Evolutionary conservation across 345 rosid species (phyloP).

Genomic region (Carallia brachiata): DNA sequence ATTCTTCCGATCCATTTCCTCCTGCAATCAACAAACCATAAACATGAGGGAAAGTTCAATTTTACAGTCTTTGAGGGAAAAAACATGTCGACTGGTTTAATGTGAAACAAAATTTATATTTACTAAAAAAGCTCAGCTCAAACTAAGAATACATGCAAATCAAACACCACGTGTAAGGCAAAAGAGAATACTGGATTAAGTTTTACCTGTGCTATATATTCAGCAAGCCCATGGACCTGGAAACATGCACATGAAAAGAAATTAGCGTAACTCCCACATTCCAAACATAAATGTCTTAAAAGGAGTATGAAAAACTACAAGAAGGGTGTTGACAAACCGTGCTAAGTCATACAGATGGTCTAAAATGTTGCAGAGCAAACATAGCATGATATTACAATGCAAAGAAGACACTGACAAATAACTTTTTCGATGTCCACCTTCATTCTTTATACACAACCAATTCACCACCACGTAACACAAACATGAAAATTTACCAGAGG

Average conservation of each 20-base stretch:
- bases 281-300: slow-evolving; percentile 4
- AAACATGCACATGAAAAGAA: slow-evolving; percentile 10
- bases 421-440: background rate
- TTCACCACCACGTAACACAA: no score
- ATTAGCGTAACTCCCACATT: slow-evolving; percentile 29
- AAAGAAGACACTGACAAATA: no score
- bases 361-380: background rate
- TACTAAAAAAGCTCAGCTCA: no score
- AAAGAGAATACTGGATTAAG: slow-evolving; percentile 16
- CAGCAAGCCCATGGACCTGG: slow-evolving; percentile 98
- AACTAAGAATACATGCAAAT: background rate
- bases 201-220: slow-evolving; percentile 93
- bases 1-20: slow-evolving; percentile 94
- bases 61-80: no score
- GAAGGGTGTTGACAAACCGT: background rate
- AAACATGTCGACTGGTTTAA: no score
- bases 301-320: background rate
- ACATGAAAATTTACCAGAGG: no score
- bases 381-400: background rate
- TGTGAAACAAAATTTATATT: no score
- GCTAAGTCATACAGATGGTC: background rate
- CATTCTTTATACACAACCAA: background rate
- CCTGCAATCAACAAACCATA: slow-evolving; percentile 42
- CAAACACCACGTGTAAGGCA: background rate
- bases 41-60: background rate